Percentiles rank a stretch among this genome's conserved stretches.
phyloP scores from a whole-genome alignment of 129 eudicot species.

The Calendula officinalis region DNA sequence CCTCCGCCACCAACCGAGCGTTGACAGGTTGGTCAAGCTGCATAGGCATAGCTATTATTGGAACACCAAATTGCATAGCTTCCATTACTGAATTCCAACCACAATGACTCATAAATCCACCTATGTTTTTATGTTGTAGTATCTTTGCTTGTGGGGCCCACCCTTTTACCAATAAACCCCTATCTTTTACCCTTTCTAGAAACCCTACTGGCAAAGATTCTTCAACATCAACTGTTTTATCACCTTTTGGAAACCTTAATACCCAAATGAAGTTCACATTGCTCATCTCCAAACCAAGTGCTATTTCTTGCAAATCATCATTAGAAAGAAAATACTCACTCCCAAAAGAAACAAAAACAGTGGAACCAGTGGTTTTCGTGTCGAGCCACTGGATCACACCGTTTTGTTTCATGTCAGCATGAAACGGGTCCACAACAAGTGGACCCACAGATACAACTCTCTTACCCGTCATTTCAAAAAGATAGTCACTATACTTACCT shows the following conservation, averaged over 20 bases:
- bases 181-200: slow-evolving; percentile 15
- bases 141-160: slow-evolving; percentile 29
- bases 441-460: slow-evolving; percentile 7
- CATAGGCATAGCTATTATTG: slow-evolving; percentile 28
- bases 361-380: neutral
- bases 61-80: slow-evolving; percentile 21
- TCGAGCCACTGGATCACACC: slow-evolving; percentile 20
- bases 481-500: neutral
- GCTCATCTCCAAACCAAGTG: slow-evolving; percentile 27
- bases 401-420: slow-evolving; percentile 1
- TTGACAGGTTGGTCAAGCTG: slow-evolving; percentile 28
- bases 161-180: slow-evolving; percentile 16
- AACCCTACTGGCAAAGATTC: slow-evolving; percentile 20
- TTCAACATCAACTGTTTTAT: neutral
- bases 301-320: slow-evolving; percentile 7
- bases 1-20: slow-evolving; percentile 18
- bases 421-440: neutral
- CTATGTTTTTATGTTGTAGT: slow-evolving; percentile 6
- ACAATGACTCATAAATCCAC: slow-evolving; percentile 29
- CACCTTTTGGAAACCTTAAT: slow-evolving; percentile 14
- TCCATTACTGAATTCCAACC: slow-evolving; percentile 26
- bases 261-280: slow-evolving; percentile 29
- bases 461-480: neutral
- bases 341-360: slow-evolving; percentile 23
- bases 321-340: slow-evolving; percentile 14